These are phyloP conservation scores for Mrakiaceae sp. DNA, from an alignment of 1,284 basidiomycete genomes.

Conservation along the genomic window DNA sequence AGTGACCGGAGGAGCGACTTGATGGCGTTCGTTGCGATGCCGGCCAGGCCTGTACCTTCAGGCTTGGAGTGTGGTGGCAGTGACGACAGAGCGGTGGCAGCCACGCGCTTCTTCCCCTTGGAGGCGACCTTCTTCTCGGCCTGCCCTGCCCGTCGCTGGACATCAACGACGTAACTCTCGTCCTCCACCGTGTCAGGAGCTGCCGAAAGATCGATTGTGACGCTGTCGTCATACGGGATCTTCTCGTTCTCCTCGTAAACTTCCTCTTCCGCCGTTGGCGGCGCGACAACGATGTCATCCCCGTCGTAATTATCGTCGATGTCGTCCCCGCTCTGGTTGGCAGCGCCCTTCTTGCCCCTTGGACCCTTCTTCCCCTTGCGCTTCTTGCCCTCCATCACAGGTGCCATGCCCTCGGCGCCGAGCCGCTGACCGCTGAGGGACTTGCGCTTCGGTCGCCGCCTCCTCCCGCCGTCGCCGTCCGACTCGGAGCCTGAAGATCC, in stretches of 20 bases:
- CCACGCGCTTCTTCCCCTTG: too few relatives aligned
- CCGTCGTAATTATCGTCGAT: too few relatives aligned
- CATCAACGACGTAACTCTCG: conserved; percentile 4
- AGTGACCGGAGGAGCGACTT: too few relatives aligned
- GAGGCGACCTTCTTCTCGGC: too few relatives aligned
- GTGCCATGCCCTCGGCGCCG: conserved; percentile 13
- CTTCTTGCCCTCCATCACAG: conserved; percentile 12
- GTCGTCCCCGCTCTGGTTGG: not conserved
- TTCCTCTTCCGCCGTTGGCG: too few relatives aligned
- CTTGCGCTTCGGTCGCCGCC: not conserved
- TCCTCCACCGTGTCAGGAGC: not conserved
- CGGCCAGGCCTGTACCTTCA: too few relatives aligned
- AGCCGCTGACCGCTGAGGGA: not conserved
- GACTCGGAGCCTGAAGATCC: conserved; percentile 11
- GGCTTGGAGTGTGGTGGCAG: conserved; percentile 6
- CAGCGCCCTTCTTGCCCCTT: not conserved
- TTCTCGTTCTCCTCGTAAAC: conserved; percentile 1
- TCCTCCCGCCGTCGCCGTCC: conserved; percentile 6
- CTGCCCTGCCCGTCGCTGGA: not conserved
- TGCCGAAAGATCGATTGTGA: not conserved
- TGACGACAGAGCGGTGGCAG: too few relatives aligned
- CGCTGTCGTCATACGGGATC: not conserved
- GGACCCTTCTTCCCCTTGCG: conserved; percentile 6
- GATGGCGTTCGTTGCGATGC: too few relatives aligned
- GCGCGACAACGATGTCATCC: too few relatives aligned